Conservation (phyloP, 768 basidiomycete species). For the Chalciporus pseudorubinellus region DNA sequence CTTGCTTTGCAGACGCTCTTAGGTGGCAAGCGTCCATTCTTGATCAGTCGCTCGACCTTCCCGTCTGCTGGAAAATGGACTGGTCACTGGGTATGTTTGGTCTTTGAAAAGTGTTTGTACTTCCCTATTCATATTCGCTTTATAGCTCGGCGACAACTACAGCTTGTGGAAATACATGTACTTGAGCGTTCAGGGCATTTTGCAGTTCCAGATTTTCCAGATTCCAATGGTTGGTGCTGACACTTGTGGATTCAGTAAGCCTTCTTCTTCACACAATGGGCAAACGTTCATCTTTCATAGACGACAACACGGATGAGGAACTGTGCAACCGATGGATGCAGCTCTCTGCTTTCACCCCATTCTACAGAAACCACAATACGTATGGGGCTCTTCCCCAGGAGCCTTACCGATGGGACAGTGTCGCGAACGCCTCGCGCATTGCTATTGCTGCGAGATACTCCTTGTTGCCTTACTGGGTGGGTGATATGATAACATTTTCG, state of each 20-base stretch:
- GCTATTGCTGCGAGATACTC: conserved; percentile 72
- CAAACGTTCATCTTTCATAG: conserved; percentile 10
- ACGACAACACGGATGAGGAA: conserved; percentile 72
- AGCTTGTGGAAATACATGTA: conserved; percentile 74
- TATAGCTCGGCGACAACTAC: conserved; percentile 71
- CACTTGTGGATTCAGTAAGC: conserved; percentile 39
- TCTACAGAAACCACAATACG: conserved; percentile 78
- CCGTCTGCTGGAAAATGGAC: conserved; percentile 67
- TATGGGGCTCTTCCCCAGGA: conserved; percentile 71
- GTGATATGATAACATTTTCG: conserved; percentile 17
- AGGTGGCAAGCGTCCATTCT: conserved; percentile 63
- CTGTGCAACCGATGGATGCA: conserved; percentile 86
- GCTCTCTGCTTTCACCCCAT: conserved; percentile 78
- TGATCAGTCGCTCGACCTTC: conserved; percentile 70
- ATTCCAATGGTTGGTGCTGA: conserved; percentile 85
- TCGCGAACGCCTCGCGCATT: conserved; percentile 67
- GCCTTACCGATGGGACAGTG: conserved; percentile 79
- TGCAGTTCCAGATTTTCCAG: conserved; percentile 83
- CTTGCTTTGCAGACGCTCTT: conserved; percentile 52
- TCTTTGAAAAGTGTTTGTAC: neutral
- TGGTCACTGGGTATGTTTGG: conserved; percentile 58
- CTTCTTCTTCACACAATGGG: neutral
- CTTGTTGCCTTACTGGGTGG: conserved; percentile 76
- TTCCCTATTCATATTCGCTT: neutral
- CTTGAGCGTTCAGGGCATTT: conserved; percentile 67